These are phyloP conservation scores for Thraustotheca clavata DNA, from an alignment of 352 stramenopile genomes.

Conservation along the genomic window DNA sequence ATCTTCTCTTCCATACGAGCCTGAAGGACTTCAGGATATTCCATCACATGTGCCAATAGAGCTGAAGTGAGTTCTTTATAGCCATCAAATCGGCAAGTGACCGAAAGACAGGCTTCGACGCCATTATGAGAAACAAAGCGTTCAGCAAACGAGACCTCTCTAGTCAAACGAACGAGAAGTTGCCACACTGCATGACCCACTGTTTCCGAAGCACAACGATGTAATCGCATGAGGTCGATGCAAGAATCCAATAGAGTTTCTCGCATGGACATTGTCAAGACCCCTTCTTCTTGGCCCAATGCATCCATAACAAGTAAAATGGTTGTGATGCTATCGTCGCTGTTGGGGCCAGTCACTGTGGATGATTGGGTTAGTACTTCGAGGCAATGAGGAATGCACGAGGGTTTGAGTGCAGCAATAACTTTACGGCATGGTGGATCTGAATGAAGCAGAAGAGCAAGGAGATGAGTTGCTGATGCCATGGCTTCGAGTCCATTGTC, in stretches of 20 bases:
- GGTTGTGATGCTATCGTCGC: conserved; percentile 41
- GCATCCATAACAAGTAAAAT: conserved; percentile 59
- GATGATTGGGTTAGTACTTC: conserved; percentile 26
- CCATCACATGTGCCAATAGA: conserved; percentile 61
- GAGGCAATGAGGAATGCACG: conserved; percentile 43
- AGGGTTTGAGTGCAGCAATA: conserved; percentile 28
- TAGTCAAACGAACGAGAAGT: conserved; percentile 50
- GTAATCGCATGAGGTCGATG: conserved; percentile 24
- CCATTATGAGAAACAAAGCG: conserved; percentile 44
- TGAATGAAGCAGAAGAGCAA: conserved; percentile 61
- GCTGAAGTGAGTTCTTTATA: conserved; percentile 68
- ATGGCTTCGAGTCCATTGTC: conserved; percentile 34
- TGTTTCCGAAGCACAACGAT: conserved; percentile 23
- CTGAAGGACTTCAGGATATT: conserved; percentile 77
- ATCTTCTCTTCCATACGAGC: conserved; percentile 85
- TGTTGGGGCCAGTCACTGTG: conserved; percentile 4
- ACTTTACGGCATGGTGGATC: conserved; percentile 31
- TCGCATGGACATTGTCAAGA: conserved; percentile 5
- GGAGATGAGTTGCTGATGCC: conserved; percentile 49
- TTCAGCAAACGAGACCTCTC: conserved; percentile 63
- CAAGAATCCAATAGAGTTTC: conserved; percentile 23
- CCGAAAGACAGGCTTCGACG: conserved; percentile 48
- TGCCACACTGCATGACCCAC: conserved; percentile 65
- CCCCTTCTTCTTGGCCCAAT: conserved; percentile 23
- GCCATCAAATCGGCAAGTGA: conserved; percentile 44